Evolutionary conservation across 202 grass and related monocot species (phyloP).

Genomic region (Dendrocalamus latiflorus): DNA sequence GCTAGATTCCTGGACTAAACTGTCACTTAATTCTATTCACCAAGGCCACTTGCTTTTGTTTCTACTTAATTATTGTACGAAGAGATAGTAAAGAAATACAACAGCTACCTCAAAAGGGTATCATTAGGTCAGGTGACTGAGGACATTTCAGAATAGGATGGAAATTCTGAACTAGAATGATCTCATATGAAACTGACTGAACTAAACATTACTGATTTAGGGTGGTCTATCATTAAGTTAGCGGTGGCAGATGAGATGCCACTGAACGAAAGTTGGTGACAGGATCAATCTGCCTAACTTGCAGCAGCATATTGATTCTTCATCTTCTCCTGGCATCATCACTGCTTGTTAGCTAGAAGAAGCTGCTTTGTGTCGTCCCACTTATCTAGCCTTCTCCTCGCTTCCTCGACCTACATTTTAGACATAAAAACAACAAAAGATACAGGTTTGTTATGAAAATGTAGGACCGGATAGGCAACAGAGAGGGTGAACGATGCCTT

Average conservation of each 20-base stretch:
- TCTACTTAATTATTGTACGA: neutral
- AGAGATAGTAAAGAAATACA: neutral
- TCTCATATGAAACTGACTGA: neutral
- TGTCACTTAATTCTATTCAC: neutral
- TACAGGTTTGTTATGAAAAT: neutral
- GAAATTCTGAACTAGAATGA: neutral
- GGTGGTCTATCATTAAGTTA: constrained; percentile 4
- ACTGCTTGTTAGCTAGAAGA: constrained; percentile 49
- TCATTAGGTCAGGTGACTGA: neutral
- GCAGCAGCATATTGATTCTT: constrained; percentile 1
- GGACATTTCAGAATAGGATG: neutral
- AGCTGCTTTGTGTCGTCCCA: constrained; percentile 62
- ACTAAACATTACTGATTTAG: neutral
- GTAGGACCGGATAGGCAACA: too few relatives aligned
- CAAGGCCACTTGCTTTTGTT: neutral
- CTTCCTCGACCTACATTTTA: constrained; percentile 53
- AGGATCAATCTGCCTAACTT: neutral
- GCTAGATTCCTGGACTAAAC: neutral
- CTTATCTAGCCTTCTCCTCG: constrained; percentile 64
- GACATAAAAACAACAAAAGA: neutral
- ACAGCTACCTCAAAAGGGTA: neutral
- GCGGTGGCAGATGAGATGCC: neutral
- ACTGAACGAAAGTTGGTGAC: neutral
- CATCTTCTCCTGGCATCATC: neutral
- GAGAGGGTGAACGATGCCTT: too few relatives aligned